Base-by-base conservation (phyloP, 225 moss, liverwort and hornwort species). In the Thuidium tamariscinum region DNA sequence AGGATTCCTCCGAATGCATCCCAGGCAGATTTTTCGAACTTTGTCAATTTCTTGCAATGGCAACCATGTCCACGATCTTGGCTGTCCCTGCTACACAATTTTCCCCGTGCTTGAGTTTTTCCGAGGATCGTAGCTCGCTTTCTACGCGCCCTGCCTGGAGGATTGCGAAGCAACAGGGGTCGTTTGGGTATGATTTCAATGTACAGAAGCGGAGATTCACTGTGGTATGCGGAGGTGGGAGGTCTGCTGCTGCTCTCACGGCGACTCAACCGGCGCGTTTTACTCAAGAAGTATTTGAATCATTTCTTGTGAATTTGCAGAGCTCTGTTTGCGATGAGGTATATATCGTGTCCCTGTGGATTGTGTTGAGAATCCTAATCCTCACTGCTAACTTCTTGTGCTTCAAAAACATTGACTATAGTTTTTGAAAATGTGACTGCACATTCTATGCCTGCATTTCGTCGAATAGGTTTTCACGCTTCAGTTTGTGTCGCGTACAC, bases 301-400 rank as follows among this genome's bases (percentile, higher is more conserved):
- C 82, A 20, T 95, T 96, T 87, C 89, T 97, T 54, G 66, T 96
- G 77, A 83, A 77, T 39, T 86, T 93, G 90, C 96, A 96, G 85
- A 91, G 89, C 75, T 93, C 86, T 36, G 96, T 96, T 72, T 97
- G 97, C 70, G 78, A 89, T 18, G 86, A 90, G 92, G 95, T 95
- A 65, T 29, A 17, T 72, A 54, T 54, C 42, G 30, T 57, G 60
- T 80, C 72, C 42, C 42, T 25, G 36, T 25, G 49, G 36, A 73
- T 52, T 79, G 83, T 66, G 46, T 44, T 34, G 25, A 68, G 51
- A 65, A 48, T 46, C 23, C 6, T 11, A 56, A 73, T 83, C 54
- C 37, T 39, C 32, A 14, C 41, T 49, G 19, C 26, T 25, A 22
- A 42, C 16, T 69, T 48, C 62, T 80, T 41, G 41, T 49, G 48